Percentiles rank a stretch among this genome's conserved stretches.
phyloP scores from a whole-genome alignment of 768 basidiomycete genomes.

The Amanita molliuscula region DNA sequence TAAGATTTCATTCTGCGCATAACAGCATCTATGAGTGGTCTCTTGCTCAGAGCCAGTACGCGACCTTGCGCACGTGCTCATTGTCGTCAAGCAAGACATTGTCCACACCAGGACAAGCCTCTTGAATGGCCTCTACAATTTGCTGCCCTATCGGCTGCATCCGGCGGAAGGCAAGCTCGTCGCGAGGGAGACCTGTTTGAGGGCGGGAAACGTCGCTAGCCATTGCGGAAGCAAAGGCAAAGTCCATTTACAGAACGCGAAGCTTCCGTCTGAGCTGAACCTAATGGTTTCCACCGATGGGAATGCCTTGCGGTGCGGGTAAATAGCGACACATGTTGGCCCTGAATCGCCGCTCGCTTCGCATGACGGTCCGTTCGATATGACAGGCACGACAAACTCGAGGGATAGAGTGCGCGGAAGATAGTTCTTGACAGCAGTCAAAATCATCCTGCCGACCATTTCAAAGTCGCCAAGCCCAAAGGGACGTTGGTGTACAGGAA shows the following conservation, averaged over 20 bases:
- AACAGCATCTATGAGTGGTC: neutral
- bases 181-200: constrained; percentile 10
- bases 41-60: neutral
- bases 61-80: constrained; percentile 1
- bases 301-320: neutral
- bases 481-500: constrained; percentile 13
- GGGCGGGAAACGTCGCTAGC: constrained; percentile 12
- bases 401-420: constrained; percentile 8
- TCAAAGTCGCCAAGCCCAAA: constrained; percentile 11
- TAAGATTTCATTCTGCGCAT: neutral
- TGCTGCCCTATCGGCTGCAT: neutral
- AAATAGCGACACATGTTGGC: neutral
- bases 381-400: constrained; percentile 11
- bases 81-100: constrained; percentile 8
- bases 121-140: constrained; percentile 6
- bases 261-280: constrained; percentile 13
- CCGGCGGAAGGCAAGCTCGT: constrained; percentile 10
- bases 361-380: neutral
- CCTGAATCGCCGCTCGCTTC: neutral
- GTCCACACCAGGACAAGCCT: constrained; percentile 6
- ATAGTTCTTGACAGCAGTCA: neutral
- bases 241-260: constrained; percentile 14
- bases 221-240: constrained; percentile 12
- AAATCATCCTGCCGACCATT: constrained; percentile 9
- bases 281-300: constrained; percentile 6